Evolutionary conservation across 129 eudicot genomes (phyloP).

Genomic region (Tanacetum coccineum): DNA sequence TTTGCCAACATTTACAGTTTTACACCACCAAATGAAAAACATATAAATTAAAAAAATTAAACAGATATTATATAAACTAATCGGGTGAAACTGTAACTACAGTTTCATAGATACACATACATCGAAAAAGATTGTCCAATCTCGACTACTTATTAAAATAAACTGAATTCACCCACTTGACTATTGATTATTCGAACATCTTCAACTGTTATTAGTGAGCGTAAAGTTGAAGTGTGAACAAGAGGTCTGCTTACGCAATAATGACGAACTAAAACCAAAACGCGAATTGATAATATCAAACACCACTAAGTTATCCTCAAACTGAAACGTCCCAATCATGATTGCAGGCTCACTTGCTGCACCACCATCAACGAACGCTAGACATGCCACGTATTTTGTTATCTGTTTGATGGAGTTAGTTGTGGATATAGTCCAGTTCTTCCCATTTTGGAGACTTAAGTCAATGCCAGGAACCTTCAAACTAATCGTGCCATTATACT

Average conservation of each 20-base stretch:
- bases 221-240: constrained; percentile 40
- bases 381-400: constrained; percentile 7
- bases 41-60: no score
- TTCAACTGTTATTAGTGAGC: not conserved
- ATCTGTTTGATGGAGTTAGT: constrained; percentile 13
- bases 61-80: no score
- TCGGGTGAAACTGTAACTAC: no score
- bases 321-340: constrained; percentile 31
- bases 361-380: constrained; percentile 28
- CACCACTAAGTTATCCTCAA: constrained; percentile 30
- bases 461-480: constrained; percentile 14
- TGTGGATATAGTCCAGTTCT: constrained; percentile 10
- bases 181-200: no score
- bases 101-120: no score
- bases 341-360: constrained; percentile 11
- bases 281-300: constrained; percentile 33
- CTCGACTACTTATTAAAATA: no score
- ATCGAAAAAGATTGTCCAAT: no score
- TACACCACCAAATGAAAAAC: no score
- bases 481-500: not conserved
- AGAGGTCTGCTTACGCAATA: constrained; percentile 26
- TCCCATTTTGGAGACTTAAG: not conserved
- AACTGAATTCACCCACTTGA: no score
- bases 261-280: constrained; percentile 14
- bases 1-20: no score